Base-by-base conservation (phyloP, 208 protist species). In the Leishmania guyanensis region DNA sequence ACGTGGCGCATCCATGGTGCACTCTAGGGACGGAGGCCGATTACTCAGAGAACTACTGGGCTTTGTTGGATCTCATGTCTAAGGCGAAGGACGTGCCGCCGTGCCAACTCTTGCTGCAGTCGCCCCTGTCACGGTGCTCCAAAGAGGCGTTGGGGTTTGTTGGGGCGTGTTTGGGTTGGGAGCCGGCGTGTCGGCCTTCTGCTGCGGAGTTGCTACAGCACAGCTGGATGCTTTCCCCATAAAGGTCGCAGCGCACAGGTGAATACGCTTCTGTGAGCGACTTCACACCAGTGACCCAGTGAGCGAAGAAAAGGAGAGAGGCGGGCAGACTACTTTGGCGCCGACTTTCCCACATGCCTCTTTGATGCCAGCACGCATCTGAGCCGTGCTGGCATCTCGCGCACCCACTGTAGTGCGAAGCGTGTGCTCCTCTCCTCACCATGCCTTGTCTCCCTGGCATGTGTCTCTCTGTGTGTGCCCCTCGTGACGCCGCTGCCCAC, bases 121-220 rank as follows among this genome's bases (percentile, higher is more conserved):
- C 51, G 17, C 66, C 60, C 26, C 46, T 86, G 66, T 60, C 79
- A 60, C 39, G 46, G 54, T 84, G 78, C 53, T 73, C 73, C 8
- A 39, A 16, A 3, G 77, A 71, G 10, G 84, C 80, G 78, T 33
- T 78, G 58, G 58, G 74, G 22, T 74, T 92, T 33, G 48, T 94
- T 17, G 48, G 46, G 10, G 36, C 69, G 43, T 90, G 89, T 75
- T 77, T 94, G 56, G 26, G 56, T 36, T 94, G 89, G 89, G 65
- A 89, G 26, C 78, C 79, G 14, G 9, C 26, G 10, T 58, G 68
- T 39, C 87, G 89, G 14, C 83, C 88, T 5, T 75, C 83, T 20
- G 88, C 88, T 5, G 48, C 76, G 2, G 83, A 77, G 75, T 81
- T 94, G 46, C 80, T 91, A 54, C 39, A 81, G 43, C 69, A 77